Conservation (phyloP, 768 basidiomycete genomes). For the Pleurotus cornucopiae region DNA sequence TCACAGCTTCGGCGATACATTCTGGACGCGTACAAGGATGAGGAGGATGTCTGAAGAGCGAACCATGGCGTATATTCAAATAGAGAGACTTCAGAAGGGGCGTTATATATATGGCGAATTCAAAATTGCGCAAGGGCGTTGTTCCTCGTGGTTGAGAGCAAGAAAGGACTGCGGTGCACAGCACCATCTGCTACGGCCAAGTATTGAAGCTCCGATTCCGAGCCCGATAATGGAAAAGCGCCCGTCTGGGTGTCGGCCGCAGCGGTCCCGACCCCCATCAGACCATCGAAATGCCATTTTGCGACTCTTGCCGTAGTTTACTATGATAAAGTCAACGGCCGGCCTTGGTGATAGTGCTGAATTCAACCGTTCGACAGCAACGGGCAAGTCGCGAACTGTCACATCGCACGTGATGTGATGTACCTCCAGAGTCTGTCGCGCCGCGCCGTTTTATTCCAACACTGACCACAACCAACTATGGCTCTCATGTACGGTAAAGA, state of each 20-base stretch:
- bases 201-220: not conserved
- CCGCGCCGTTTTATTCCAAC: too few relatives aligned
- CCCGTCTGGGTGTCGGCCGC: too few relatives aligned
- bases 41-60: slow-evolving; percentile 73
- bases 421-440: too few relatives aligned
- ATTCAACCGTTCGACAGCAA: not conserved
- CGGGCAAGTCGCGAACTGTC: not conserved
- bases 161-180: slow-evolving; percentile 1
- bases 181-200: not conserved
- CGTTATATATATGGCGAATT: not conserved
- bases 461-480: slow-evolving; percentile 25
- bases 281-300: too few relatives aligned
- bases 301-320: too few relatives aligned
- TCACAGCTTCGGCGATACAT: not conserved
- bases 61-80: slow-evolving; percentile 32
- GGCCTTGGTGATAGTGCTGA: not conserved
- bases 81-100: not conserved
- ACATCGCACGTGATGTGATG: slow-evolving; percentile 16
- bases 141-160: not conserved
- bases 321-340: too few relatives aligned
- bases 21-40: slow-evolving; percentile 54
- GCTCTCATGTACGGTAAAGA: slow-evolving; percentile 64
- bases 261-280: too few relatives aligned
- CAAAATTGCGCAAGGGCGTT: not conserved
- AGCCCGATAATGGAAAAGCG: not conserved